Percentiles rank a stretch among this genome's conserved stretches.
Conservation (phyloP, 805 yeast species). For the Candida orba region DNA sequence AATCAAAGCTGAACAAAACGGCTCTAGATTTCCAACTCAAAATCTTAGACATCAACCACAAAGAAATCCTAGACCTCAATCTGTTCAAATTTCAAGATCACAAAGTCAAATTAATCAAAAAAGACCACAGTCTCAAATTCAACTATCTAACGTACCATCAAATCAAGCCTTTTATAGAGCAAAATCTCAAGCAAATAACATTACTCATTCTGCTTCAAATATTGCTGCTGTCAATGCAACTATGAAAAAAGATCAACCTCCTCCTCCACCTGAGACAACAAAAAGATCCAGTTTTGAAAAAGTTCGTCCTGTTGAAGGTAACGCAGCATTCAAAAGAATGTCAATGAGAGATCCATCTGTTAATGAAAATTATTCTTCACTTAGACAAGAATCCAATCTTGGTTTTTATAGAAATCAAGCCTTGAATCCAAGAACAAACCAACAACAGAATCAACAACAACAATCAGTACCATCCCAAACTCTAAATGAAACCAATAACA, state of each 20-base stretch:
- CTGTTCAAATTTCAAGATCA: neutral
- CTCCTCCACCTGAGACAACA: constrained; percentile 20
- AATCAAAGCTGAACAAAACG: neutral
- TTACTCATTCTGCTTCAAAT: constrained; percentile 13
- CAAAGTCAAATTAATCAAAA: neutral
- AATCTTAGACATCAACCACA: neutral
- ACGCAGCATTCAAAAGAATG: constrained; percentile 31
- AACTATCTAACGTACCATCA: neutral
- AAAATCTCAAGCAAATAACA: constrained; percentile 1
- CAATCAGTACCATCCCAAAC: constrained; percentile 1
- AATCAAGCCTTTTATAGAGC: neutral
- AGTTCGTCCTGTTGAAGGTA: constrained; percentile 25
- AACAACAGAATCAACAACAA: constrained; percentile 8
- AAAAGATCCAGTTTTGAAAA: constrained; percentile 51
- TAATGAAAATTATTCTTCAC: constrained; percentile 8
- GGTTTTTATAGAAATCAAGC: constrained; percentile 24
- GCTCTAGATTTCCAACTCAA: neutral
- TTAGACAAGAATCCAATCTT: constrained; percentile 15
- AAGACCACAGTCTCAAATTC: constrained; percentile 1
- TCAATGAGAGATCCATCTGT: constrained; percentile 28
- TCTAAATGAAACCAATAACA: neutral
- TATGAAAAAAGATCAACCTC: constrained; percentile 37
- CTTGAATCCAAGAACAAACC: constrained; percentile 6
- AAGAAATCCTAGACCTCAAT: constrained; percentile 1
- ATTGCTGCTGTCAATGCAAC: constrained; percentile 42